Evolutionary conservation across 192 early-diverging fungal species (phyloP), one percentile per base, ranked within the genome.

Genomic region (Spizellomyces punctatus): DNA sequence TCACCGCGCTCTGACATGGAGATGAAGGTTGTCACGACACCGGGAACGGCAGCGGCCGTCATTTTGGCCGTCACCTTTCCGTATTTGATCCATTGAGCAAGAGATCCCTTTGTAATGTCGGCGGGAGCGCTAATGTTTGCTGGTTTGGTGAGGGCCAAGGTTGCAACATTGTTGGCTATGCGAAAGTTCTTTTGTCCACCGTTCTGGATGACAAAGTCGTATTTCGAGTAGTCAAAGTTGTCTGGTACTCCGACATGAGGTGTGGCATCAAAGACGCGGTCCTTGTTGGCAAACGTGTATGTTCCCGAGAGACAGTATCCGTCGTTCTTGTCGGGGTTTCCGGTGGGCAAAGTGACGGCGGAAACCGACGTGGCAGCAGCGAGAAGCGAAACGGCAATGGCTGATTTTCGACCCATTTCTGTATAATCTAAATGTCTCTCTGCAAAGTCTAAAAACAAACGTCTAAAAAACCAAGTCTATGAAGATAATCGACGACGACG

Each of bases 1-100:
- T 84, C 82, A 9, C 68, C 42, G 36, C 66, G 56, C 48, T 80
- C 79, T 14, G 69, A 54, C 63, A 80, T 82, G 5, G 79, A 50
- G 67, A 81, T 81, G 72, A 81, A 75, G 12, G 79, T 65, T 5
- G 79, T 81, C 12, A 81, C 79, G 44, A 76, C 41, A 46, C 79
- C 79, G 48, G 41, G 21, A 0, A 43, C 5, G 41, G 43, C 27
- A 27, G 54, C 22, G 46, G 73, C 60, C 10, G 14, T 36, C 54
- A 81, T 44, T 9, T 70, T 54, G 27, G 78, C 66, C 3, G 72
- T 64, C 17, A 76, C 54, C 10, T 49, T 67, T 41, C 78, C 79
- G 60, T 80, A 80, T 12, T 56, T 58, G 22, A 81, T 45, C 76
- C 75, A 81, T 7, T 49, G 21, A 19, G 78, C 75, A 45, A 59